Conservation (phyloP, 352 stramenopile species). For the Globisporangium echinulatum region DNA sequence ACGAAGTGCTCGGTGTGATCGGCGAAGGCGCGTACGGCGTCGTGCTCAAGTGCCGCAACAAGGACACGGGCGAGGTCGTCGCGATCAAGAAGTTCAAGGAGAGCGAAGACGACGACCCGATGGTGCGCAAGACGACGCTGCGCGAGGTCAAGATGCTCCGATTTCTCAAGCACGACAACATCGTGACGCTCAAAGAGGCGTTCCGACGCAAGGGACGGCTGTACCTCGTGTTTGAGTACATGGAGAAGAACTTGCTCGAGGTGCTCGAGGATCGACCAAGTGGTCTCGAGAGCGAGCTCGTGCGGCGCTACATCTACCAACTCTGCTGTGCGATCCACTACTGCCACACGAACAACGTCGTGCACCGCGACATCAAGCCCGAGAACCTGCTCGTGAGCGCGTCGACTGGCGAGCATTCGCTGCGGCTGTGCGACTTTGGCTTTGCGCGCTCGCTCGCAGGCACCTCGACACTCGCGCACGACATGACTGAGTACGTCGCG, state of each 20-base stretch:
- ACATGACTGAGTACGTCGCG: slow-evolving; percentile 99
- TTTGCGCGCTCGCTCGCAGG: slow-evolving; percentile 81
- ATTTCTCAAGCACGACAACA: slow-evolving; percentile 97
- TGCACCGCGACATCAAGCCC: slow-evolving; percentile 83
- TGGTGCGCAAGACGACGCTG: slow-evolving; percentile 91
- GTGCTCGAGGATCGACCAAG: slow-evolving; percentile 89
- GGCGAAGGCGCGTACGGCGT: slow-evolving; percentile 93
- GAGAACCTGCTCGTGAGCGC: slow-evolving; percentile 95
- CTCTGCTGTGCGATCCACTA: slow-evolving; percentile 95
- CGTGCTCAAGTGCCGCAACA: slow-evolving; percentile 90
- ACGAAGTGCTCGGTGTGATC: slow-evolving; percentile 92
- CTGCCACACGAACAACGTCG: slow-evolving; percentile 93
- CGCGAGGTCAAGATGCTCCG: slow-evolving; percentile 98
- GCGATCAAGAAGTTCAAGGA: slow-evolving; percentile 99
- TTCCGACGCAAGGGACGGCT: slow-evolving; percentile 95
- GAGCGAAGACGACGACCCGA: slow-evolving; percentile 85
- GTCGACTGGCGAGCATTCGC: slow-evolving; percentile 88
- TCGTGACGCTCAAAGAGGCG: slow-evolving; percentile 96
- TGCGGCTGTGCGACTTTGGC: slow-evolving; percentile 99
- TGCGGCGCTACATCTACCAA: slow-evolving; percentile 98
- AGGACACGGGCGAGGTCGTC: slow-evolving; percentile 96
- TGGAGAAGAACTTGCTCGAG: slow-evolving; percentile 95
- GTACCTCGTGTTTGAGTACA: slow-evolving; percentile 99
- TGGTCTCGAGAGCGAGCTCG: slow-evolving; percentile 87
- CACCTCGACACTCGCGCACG: slow-evolving; percentile 60